Evolutionary conservation across 805 yeast species (phyloP).

Genomic region (Candida peoriensis): DNA sequence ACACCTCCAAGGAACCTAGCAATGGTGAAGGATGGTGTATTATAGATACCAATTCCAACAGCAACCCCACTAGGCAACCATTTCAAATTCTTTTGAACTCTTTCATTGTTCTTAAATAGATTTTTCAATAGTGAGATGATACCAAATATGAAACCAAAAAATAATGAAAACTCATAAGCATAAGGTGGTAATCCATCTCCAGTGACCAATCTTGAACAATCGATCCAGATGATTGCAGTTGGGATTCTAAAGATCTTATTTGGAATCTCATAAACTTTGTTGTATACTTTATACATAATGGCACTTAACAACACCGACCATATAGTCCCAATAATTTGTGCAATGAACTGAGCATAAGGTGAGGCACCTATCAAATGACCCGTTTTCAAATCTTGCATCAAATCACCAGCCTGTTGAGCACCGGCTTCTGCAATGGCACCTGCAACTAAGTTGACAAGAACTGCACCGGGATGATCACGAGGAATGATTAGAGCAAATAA

Average conservation of each 20-base stretch:
- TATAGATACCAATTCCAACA: slow-evolving; percentile 94
- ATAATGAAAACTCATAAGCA: slow-evolving; percentile 55
- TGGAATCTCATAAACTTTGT: slow-evolving; percentile 80
- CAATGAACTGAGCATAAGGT: slow-evolving; percentile 85
- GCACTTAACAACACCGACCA: slow-evolving; percentile 82
- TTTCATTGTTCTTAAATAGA: slow-evolving; percentile 36
- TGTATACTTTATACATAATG: slow-evolving; percentile 77
- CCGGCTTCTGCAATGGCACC: slow-evolving; percentile 99
- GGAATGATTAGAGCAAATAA: slow-evolving; percentile 82
- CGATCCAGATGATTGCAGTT: slow-evolving; percentile 95
- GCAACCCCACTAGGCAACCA: slow-evolving; percentile 94
- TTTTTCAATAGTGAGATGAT: slow-evolving; percentile 61
- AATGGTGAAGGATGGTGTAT: slow-evolving; percentile 86
- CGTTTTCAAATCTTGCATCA: slow-evolving; percentile 95
- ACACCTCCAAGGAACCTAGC: slow-evolving; percentile 92
- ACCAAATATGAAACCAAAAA: slow-evolving; percentile 67
- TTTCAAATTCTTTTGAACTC: slow-evolving; percentile 35
- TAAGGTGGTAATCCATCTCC: slow-evolving; percentile 87
- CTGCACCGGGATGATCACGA: slow-evolving; percentile 67
- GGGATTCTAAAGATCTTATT: slow-evolving; percentile 80
- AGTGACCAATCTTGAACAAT: slow-evolving; percentile 87
- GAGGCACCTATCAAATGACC: slow-evolving; percentile 91
- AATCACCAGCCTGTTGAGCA: slow-evolving; percentile 97
- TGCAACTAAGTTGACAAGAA: slow-evolving; percentile 80
- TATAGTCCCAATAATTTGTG: slow-evolving; percentile 82